phyloP scores from a whole-genome alignment of 1,284 basidiomycete genomes.

The Hypsizygus ulmarius region DNA sequence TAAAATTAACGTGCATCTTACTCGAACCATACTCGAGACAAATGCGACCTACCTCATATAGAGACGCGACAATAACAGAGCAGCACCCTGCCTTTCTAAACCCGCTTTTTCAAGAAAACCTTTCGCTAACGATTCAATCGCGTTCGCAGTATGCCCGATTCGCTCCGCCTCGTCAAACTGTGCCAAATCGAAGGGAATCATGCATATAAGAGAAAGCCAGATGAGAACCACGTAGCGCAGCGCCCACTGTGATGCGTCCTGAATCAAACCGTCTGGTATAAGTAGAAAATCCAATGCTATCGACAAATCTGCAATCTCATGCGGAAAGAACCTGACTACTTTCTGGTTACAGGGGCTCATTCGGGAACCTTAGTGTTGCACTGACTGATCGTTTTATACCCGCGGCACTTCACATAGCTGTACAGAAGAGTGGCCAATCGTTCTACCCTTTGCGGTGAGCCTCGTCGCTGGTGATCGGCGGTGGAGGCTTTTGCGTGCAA shows the following conservation, averaged over 20 bases:
- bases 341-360: constrained; percentile 19
- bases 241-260: constrained; percentile 63
- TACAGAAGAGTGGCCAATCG: constrained; percentile 73
- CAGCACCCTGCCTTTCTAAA: constrained; percentile 79
- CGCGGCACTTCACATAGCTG: constrained; percentile 84
- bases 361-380: constrained; percentile 21
- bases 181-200: constrained; percentile 89
- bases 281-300: constrained; percentile 71
- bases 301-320: constrained; percentile 80
- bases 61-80: constrained; percentile 67
- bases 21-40: constrained; percentile 7
- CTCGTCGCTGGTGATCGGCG: constrained; percentile 30
- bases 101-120: constrained; percentile 67
- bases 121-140: constrained; percentile 62
- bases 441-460: constrained; percentile 44
- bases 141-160: constrained; percentile 47
- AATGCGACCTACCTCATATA: constrained; percentile 82
- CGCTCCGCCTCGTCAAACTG: constrained; percentile 70
- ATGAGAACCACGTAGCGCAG: constrained; percentile 83
- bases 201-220: constrained; percentile 93
- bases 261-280: constrained; percentile 43
- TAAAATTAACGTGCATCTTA: constrained; percentile 6
- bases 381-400: constrained; percentile 91
- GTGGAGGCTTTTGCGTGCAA: constrained; percentile 49
- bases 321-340: constrained; percentile 87